These are phyloP conservation scores for Coemansia sp. DNA, from an alignment of 192 early-diverging fungal species.

Conservation along the genomic window DNA sequence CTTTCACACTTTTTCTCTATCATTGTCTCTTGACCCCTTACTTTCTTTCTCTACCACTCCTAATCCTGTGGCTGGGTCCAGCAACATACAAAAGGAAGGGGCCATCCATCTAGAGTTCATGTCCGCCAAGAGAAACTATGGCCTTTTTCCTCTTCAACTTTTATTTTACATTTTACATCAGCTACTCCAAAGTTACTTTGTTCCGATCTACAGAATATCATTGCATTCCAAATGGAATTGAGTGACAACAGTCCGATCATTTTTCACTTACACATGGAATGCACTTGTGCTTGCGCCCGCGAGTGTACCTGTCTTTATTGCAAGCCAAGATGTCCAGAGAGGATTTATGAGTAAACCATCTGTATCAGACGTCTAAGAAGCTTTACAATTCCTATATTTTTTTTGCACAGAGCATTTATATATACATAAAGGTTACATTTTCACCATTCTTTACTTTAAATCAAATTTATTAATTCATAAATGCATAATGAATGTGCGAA, in stretches of 20 bases:
- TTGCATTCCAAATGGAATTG: too few species aligned
- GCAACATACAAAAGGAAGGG: background rate
- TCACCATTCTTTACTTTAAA: background rate
- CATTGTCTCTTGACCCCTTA: background rate
- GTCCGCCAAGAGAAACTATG: too few species aligned
- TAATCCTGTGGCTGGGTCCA: background rate
- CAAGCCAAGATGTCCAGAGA: conserved; percentile 6
- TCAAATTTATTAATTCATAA: background rate
- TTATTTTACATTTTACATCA: background rate
- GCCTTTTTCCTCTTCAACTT: too few species aligned
- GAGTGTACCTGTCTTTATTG: conserved; percentile 18
- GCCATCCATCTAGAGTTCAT: too few species aligned
- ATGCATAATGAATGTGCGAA: too few species aligned
- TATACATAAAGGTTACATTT: too few species aligned
- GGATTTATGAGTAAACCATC: background rate
- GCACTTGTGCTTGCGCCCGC: conserved; percentile 3
- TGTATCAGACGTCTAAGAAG: background rate
- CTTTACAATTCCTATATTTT: background rate
- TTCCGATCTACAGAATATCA: too few species aligned
- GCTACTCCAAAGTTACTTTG: background rate
- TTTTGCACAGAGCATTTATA: background rate
- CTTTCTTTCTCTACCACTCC: background rate
- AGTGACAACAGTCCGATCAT: background rate
- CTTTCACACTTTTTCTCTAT: background rate
- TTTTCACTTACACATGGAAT: background rate